Evolutionary conservation across 2,329 filamentous ascomycete species (phyloP).

Genomic region (Xylariales sp.): DNA sequence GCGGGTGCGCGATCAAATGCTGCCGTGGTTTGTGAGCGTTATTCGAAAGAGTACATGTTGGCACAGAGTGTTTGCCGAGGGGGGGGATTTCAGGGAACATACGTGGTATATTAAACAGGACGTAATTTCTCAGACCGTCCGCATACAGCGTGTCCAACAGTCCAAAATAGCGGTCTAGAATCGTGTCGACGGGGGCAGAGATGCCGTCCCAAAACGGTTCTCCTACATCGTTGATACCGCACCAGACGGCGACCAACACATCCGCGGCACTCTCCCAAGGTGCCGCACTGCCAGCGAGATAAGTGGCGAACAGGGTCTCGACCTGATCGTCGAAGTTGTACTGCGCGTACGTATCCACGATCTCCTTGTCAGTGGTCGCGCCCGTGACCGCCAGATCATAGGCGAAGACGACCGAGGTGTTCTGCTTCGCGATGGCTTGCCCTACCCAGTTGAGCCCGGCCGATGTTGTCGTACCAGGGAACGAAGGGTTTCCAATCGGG

Average conservation of each 20-base stretch:
- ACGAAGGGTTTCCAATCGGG: slow-evolving; percentile 66
- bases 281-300: slow-evolving; percentile 29
- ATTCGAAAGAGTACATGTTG: no score
- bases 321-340: slow-evolving; percentile 47
- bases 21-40: slow-evolving; percentile 6
- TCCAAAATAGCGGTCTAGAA: slow-evolving; percentile 39
- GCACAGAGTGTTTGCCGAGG: not conserved
- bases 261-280: slow-evolving; percentile 37
- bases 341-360: slow-evolving; percentile 51
- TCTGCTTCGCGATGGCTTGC: slow-evolving; percentile 52
- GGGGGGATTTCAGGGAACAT: slow-evolving; percentile 7
- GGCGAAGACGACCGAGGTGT: slow-evolving; percentile 52
- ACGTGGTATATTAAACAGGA: slow-evolving; percentile 40
- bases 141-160: slow-evolving; percentile 36
- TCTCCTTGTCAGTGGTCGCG: slow-evolving; percentile 56
- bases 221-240: slow-evolving; percentile 48
- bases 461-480: slow-evolving; percentile 54
- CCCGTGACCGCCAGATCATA: slow-evolving; percentile 59
- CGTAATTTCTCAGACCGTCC: slow-evolving; percentile 38
- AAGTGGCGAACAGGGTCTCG: slow-evolving; percentile 39
- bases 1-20: slow-evolving; percentile 40
- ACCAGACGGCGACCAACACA: slow-evolving; percentile 45
- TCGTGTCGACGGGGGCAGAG: slow-evolving; percentile 32
- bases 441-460: slow-evolving; percentile 57
- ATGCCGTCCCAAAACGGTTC: slow-evolving; percentile 50